These are phyloP conservation scores for Chloropicon primus DNA, from an alignment of 139 green algal genomes.

Conservation along the genomic window DNA sequence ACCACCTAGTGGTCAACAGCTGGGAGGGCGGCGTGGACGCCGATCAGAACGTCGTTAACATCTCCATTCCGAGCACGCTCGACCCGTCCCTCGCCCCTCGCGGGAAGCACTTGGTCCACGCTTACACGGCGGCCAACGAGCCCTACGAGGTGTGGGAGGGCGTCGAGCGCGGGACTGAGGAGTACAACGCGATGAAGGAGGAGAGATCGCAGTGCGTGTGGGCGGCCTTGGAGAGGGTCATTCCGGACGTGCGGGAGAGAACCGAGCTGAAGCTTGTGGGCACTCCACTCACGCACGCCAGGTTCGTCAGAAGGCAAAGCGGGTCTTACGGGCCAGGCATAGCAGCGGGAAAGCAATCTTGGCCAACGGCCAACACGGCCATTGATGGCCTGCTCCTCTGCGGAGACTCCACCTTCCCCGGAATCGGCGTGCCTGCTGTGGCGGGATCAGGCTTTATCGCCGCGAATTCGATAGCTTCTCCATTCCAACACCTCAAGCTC, in stretches of 20 bases:
- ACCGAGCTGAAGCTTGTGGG: constrained; percentile 66
- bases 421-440: constrained; percentile 83
- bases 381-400: constrained; percentile 52
- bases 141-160: constrained; percentile 59
- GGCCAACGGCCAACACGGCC: constrained; percentile 27
- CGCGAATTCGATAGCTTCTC: constrained; percentile 58
- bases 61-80: constrained; percentile 58
- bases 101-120: constrained; percentile 30
- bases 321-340: constrained; percentile 69
- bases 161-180: constrained; percentile 26
- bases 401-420: constrained; percentile 74
- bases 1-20: constrained; percentile 44
- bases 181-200: constrained; percentile 63
- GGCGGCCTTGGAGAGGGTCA: constrained; percentile 21
- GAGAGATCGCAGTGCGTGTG: constrained; percentile 44
- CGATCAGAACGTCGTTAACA: constrained; percentile 37
- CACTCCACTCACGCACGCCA: constrained; percentile 81
- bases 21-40: not conserved
- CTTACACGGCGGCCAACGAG: constrained; percentile 65
- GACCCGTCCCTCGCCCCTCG: constrained; percentile 46
- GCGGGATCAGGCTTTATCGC: constrained; percentile 49
- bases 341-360: constrained; percentile 8
- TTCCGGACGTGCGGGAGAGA: constrained; percentile 50
- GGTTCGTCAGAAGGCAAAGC: constrained; percentile 63
- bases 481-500: constrained; percentile 37